Evolutionary conservation across 345 rosid species (phyloP).

Genomic region (Ailanthus altissimus): DNA sequence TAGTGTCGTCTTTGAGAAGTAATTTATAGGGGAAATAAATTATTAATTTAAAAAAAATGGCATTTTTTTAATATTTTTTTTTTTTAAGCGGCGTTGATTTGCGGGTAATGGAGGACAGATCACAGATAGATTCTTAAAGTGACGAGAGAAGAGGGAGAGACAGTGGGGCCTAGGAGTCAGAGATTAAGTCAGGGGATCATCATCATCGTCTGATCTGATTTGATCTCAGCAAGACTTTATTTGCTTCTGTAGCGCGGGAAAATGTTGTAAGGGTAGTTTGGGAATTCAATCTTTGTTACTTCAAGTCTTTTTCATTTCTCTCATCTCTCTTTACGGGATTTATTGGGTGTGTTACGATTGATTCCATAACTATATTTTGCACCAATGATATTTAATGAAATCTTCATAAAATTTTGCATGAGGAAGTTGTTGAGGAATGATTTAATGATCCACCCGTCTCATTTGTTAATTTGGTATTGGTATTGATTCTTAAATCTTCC

Average conservation of each 20-base stretch:
- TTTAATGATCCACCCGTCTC: background rate
- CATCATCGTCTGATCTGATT: slow-evolving; percentile 28
- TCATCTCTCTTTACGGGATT: background rate
- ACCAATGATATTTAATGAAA: background rate
- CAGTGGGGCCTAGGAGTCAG: slow-evolving; percentile 22
- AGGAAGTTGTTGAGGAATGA: background rate
- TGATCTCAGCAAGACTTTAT: background rate
- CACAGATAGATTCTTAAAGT: slow-evolving; percentile 50
- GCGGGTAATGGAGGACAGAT: slow-evolving; percentile 68
- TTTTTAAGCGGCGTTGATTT: slow-evolving; percentile 43
- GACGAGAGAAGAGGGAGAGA: background rate
- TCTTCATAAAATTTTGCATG: background rate
- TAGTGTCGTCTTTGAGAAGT: slow-evolving; percentile 10
- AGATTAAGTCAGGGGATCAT: slow-evolving; percentile 12
- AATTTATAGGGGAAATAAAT: slow-evolving; percentile 21
- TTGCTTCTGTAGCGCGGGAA: slow-evolving; percentile 29
- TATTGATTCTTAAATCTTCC: background rate
- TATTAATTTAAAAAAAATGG: background rate
- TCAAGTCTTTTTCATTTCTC: background rate
- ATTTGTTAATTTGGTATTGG: background rate
- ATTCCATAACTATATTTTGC: background rate
- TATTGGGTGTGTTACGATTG: background rate
- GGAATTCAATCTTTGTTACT: background rate
- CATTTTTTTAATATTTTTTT: background rate
- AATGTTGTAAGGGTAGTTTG: slow-evolving; percentile 14